Base-by-base conservation (phyloP, 2,329 filamentous ascomycete genomes). In the Pseudopyricularia javanii region DNA sequence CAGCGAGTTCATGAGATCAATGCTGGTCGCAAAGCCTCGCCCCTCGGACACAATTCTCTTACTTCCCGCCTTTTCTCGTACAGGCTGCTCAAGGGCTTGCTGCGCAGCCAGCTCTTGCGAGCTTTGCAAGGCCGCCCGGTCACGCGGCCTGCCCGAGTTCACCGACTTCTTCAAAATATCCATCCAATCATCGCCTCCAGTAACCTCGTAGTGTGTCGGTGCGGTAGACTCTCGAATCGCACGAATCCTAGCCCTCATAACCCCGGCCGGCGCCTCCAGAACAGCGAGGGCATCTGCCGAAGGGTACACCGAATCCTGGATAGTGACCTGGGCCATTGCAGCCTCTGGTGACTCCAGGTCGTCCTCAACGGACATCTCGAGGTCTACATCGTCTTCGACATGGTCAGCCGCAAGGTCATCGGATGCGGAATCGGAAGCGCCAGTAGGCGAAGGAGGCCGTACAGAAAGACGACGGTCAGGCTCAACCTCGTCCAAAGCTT, bases 1-100 rank as follows among this genome's bases (percentile, higher is more conserved):
- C 53, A 96, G 74, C 49, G 89, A 95, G 65, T 95, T 91, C 89
- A 95, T 96, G 65, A 96, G 74, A 72, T 96, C 93, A 70, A 97
- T 95, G 63, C 87, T 91, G 20, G 86, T 95, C 20, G 83, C 79
- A 67, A 95, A 91, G 1, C 85, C 84, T 58, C 80, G 80, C 52
- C 77, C 74, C 59, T 80, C 76, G 37, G 67, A 56, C 17, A 68
- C 62, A 26, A 64, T 58, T 40, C 64, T 65, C 53, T 66, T 69
- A 26, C 60, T 58, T 1, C 43, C 57, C 57, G 58, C 59, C 47
- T 59, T 59, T 43, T 67, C 64, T 53, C 65, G 64, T 47, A 60
- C 54, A 11, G 62, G 71, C 56, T 75, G 74, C 49, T 82, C 74
- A 28, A 75, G 74, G 55, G 79, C 76, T 5, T 28, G 34, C 22